Evolutionary conservation across 768 basidiomycete species (phyloP).

Genomic region (Termitomyces sp.): DNA sequence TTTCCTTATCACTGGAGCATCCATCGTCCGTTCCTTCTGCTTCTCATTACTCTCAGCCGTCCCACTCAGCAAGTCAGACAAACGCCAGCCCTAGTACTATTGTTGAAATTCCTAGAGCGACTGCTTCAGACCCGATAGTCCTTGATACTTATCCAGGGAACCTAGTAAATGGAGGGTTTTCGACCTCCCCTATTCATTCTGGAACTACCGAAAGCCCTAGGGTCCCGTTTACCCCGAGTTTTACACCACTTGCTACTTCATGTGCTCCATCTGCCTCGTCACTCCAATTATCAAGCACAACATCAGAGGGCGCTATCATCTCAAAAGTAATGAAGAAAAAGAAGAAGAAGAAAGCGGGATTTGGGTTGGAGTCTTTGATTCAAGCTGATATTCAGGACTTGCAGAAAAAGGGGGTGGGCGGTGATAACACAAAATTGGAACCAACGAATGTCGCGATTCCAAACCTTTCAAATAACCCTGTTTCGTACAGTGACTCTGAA

Average conservation of each 20-base stretch:
- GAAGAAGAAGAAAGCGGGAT: constrained; percentile 12
- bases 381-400: constrained; percentile 16
- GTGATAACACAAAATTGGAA: constrained; percentile 4
- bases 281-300: neutral
- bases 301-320: neutral
- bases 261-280: neutral
- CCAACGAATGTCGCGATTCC: neutral
- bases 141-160: neutral
- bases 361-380: constrained; percentile 10
- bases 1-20: neutral
- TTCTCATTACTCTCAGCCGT: neutral
- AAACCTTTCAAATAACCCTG: neutral
- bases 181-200: neutral
- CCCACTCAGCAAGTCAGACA: neutral
- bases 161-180: neutral
- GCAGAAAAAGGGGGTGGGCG: constrained; percentile 6
- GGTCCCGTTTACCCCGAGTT: too few species aligned
- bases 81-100: neutral
- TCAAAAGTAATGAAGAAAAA: constrained; percentile 3
- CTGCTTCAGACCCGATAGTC: neutral
- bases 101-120: neutral
- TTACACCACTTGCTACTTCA: neutral
- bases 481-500: neutral
- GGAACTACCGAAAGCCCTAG: neutral
- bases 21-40: neutral